Conservation (phyloP, 176 grass and related monocot genomes). For the Oryza officinalis region DNA sequence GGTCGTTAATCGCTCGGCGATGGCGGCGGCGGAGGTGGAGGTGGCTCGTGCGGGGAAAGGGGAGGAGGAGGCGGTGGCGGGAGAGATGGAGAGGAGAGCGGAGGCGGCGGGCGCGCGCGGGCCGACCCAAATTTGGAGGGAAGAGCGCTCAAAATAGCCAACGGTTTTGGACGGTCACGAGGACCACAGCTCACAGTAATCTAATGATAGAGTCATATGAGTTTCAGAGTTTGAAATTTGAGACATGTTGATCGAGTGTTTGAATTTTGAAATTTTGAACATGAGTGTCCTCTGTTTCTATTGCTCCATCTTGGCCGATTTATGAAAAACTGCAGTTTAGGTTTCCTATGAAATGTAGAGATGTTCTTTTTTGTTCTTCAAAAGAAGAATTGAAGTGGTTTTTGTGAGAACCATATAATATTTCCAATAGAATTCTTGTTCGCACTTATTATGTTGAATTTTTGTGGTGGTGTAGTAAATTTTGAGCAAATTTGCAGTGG, state of each 20-base stretch:
- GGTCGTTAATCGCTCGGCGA: neutral
- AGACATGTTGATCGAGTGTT: too few relatives aligned
- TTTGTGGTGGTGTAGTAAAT: too few relatives aligned
- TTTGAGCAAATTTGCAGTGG: too few relatives aligned
- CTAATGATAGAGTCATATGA: too few relatives aligned
- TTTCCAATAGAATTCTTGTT: too few relatives aligned
- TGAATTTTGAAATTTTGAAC: neutral
- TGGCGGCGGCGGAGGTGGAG: neutral
- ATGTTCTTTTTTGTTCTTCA: too few relatives aligned
- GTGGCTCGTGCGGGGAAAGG: neutral
- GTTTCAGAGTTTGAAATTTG: too few relatives aligned
- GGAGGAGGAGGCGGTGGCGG: neutral
- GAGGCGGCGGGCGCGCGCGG: neutral
- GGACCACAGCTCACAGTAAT: too few relatives aligned
- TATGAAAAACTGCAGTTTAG: neutral
- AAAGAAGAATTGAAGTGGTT: too few relatives aligned
- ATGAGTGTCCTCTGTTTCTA: neutral
- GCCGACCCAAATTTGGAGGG: neutral
- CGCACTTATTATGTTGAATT: too few relatives aligned
- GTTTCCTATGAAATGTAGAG: too few relatives aligned
- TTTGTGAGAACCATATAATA: too few relatives aligned
- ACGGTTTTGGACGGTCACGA: neutral
- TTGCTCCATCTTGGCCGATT: neutral
- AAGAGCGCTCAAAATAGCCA: neutral
- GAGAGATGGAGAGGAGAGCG: neutral